A percentile compares a stretch with the other conserved stretches of the same genome.
phyloP scores from a whole-genome alignment of 345 rosid species.

The Alliaria petiolata region DNA sequence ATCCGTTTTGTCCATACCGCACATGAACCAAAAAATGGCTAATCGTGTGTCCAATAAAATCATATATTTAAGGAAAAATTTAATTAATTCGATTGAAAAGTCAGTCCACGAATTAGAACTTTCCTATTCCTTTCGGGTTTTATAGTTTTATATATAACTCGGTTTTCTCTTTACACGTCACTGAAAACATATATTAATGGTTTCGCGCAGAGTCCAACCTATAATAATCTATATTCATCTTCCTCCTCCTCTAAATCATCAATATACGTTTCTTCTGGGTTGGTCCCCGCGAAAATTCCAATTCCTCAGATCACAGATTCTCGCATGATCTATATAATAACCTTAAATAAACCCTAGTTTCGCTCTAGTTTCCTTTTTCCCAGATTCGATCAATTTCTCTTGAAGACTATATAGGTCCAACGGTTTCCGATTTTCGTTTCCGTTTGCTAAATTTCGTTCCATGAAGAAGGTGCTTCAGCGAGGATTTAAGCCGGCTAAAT shows the following conservation, averaged over 20 bases:
- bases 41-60: too few species aligned
- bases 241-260: too few species aligned
- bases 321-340: background rate
- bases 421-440: background rate
- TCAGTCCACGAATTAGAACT: background rate
- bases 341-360: background rate
- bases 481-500: slow-evolving; percentile 91
- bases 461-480: slow-evolving; percentile 49
- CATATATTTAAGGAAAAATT: too few species aligned
- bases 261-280: slow-evolving; percentile 27
- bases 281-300: slow-evolving; percentile 13
- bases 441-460: background rate
- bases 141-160: background rate
- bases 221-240: background rate
- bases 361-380: background rate
- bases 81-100: background rate
- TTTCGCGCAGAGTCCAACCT: slow-evolving; percentile 14
- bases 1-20: too few species aligned
- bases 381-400: background rate
- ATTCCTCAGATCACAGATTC: background rate
- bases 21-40: too few species aligned
- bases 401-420: too few species aligned
- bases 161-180: slow-evolving; percentile 11
- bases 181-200: background rate
- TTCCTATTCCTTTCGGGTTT: background rate